These are phyloP conservation scores for Prunus padus DNA, from an alignment of 306 rosid species.

Conservation along the genomic window DNA sequence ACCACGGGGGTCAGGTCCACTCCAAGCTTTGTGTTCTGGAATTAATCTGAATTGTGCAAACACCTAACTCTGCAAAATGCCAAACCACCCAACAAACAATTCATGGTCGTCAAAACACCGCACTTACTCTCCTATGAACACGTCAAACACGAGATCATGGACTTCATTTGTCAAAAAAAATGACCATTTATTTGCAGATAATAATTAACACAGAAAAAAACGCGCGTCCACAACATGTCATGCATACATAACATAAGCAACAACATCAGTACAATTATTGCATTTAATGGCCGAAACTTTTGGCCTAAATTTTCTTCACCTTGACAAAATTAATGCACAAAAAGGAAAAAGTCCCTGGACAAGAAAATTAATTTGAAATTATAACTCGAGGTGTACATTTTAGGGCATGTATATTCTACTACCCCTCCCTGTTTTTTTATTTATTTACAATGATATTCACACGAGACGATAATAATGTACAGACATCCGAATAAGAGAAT, in stretches of 20 bases:
- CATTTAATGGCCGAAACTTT: background rate
- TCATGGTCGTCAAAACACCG: background rate
- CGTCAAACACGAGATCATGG: background rate
- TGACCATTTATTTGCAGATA: background rate
- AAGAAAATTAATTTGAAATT: background rate
- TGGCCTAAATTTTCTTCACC: background rate
- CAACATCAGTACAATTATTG: background rate
- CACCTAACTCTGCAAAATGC: background rate
- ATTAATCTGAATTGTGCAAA: background rate
- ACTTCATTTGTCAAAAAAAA: background rate
- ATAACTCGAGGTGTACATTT: background rate
- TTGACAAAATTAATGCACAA: background rate
- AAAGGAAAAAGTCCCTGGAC: background rate
- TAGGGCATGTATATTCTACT: background rate
- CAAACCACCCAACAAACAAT: background rate
- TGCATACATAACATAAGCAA: background rate
- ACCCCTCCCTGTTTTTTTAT: fast-evolving
- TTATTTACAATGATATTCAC: no score
- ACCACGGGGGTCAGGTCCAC: background rate
- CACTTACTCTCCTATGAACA: background rate
- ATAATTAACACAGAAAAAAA: background rate
- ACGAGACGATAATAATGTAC: no score
- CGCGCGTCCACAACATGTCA: background rate
- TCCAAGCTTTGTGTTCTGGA: background rate
- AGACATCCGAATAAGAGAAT: fast-evolving